Conservation (phyloP, 2,329 filamentous ascomycete genomes). For the Ascocoryne sarcoides region DNA sequence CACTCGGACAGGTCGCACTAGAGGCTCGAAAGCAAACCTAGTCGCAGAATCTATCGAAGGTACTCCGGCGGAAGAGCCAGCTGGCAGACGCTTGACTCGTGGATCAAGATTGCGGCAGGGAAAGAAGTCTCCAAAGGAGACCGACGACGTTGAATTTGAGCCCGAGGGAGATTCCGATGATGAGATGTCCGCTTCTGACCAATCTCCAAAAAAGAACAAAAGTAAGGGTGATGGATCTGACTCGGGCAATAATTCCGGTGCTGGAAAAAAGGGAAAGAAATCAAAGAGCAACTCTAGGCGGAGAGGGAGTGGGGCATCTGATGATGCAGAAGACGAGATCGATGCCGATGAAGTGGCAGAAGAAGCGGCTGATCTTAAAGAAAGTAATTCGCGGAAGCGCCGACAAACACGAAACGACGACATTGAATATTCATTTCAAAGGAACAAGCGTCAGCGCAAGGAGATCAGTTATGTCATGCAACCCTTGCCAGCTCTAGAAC, state of each 20-base stretch:
- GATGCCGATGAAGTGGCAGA: conserved; percentile 58
- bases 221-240: conserved; percentile 37
- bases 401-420: conserved; percentile 38
- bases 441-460: conserved; percentile 48
- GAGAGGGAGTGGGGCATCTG: conserved; percentile 38
- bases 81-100: conserved; percentile 21
- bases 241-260: conserved; percentile 31
- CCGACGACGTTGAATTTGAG: conserved; percentile 30
- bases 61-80: conserved; percentile 27
- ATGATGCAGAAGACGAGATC: conserved; percentile 40
- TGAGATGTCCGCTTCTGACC: conserved; percentile 34
- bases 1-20: conserved; percentile 33
- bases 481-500: conserved; percentile 52
- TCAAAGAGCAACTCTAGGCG: conserved; percentile 39
- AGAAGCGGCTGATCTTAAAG: conserved; percentile 53
- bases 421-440: conserved; percentile 50
- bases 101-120: conserved; percentile 19
- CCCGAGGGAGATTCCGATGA: conserved; percentile 38
- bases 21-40: conserved; percentile 22
- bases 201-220: conserved; percentile 29
- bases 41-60: conserved; percentile 36
- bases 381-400: conserved; percentile 35
- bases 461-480: conserved; percentile 81
- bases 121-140: conserved; percentile 22
- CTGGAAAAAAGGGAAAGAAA: conserved; percentile 41